These are phyloP conservation scores for Fusarium napiforme DNA, from an alignment of 2,329 filamentous ascomycete species.

Conservation along the genomic window DNA sequence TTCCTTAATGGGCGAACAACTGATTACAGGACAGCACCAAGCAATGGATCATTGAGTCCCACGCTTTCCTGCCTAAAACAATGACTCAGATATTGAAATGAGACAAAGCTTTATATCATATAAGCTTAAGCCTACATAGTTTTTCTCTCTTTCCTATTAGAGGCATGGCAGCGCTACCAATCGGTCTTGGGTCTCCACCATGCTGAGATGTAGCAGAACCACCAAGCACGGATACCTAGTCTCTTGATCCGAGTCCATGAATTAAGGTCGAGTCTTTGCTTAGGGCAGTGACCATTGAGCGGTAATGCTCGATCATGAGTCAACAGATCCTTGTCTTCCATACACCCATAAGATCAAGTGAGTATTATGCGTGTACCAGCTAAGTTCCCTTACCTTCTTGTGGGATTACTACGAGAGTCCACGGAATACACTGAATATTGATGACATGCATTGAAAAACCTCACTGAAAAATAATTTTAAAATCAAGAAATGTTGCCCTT, in stretches of 20 bases:
- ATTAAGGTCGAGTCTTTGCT: constrained; percentile 4
- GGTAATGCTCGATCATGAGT: neutral
- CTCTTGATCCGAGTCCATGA: neutral
- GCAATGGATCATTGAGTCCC: neutral
- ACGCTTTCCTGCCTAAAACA: neutral
- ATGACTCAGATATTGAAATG: neutral
- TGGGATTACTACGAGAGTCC: neutral
- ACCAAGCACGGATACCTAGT: constrained; percentile 1
- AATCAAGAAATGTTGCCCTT: constrained; percentile 52
- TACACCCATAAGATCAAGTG: neutral
- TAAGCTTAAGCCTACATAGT: neutral
- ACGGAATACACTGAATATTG: neutral
- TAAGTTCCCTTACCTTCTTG: neutral
- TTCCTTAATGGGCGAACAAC: constrained; percentile 7
- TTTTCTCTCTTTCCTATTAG: neutral
- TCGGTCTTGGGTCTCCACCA: neutral
- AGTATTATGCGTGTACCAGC: neutral
- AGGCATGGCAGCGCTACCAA: neutral
- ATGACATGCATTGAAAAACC: neutral
- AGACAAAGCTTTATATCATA: neutral
- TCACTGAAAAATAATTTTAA: neutral
- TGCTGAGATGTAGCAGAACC: neutral
- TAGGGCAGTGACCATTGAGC: neutral
- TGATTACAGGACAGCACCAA: constrained; percentile 2
- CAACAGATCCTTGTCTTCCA: constrained; percentile 2